Percentiles rank a stretch among this genome's conserved stretches.
These are phyloP conservation scores for Zygosaccharomyces pseudorouxii DNA, from an alignment of 805 yeast species.

Conservation along the genomic window DNA sequence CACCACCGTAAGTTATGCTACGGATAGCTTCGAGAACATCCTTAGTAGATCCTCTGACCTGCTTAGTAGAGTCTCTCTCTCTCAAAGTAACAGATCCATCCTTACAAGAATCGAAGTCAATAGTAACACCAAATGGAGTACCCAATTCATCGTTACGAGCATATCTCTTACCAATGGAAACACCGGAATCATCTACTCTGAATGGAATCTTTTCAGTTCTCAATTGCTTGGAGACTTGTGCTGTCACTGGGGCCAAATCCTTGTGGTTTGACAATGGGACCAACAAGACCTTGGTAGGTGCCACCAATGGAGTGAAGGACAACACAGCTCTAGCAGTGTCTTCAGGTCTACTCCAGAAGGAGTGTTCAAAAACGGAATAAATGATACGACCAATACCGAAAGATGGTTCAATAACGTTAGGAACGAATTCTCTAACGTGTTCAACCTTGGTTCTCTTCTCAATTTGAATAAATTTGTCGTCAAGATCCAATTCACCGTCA, in stretches of 20 bases:
- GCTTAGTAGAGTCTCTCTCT: slow-evolving; percentile 95
- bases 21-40: slow-evolving; percentile 71
- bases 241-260: slow-evolving; percentile 69
- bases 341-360: slow-evolving; percentile 92
- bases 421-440: slow-evolving; percentile 91
- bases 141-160: slow-evolving; percentile 98
- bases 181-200: slow-evolving; percentile 95
- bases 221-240: slow-evolving; percentile 62
- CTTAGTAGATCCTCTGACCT: slow-evolving; percentile 85
- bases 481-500: slow-evolving; percentile 64
- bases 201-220: slow-evolving; percentile 83
- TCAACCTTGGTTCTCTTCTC: slow-evolving; percentile 75
- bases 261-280: slow-evolving; percentile 90
- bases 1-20: slow-evolving; percentile 68
- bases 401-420: slow-evolving; percentile 98
- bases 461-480: slow-evolving; percentile 64
- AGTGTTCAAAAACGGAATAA: slow-evolving; percentile 89
- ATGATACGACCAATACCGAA: slow-evolving; percentile 98
- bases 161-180: slow-evolving; percentile 95
- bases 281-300: slow-evolving; percentile 94
- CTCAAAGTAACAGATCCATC: slow-evolving; percentile 89
- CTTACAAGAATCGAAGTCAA: slow-evolving; percentile 87
- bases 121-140: slow-evolving; percentile 97
- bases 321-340: slow-evolving; percentile 83
- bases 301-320: slow-evolving; percentile 90